These are phyloP conservation scores for Diatrype stigma DNA, from an alignment of 2,329 filamentous ascomycete species.

Conservation along the genomic window DNA sequence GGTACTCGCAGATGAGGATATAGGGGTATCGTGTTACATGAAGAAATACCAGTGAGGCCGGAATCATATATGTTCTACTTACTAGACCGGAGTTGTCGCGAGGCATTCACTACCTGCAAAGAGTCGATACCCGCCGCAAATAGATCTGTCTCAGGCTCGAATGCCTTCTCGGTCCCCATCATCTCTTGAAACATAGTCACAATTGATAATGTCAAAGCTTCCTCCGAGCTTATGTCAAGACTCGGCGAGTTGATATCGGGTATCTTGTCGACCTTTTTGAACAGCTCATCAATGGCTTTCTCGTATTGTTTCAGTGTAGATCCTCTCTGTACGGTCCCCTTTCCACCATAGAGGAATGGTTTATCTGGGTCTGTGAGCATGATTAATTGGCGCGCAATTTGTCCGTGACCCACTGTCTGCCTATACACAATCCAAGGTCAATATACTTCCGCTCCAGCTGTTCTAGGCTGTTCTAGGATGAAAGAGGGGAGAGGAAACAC, in stretches of 20 bases:
- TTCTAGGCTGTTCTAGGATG: too few relatives aligned
- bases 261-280: slow-evolving; percentile 21
- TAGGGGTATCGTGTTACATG: too few relatives aligned
- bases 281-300: slow-evolving; percentile 35
- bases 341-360: slow-evolving; percentile 36
- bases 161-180: neutral
- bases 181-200: slow-evolving; percentile 5
- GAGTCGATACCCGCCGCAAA: slow-evolving; percentile 37
- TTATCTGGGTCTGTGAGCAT: slow-evolving; percentile 30
- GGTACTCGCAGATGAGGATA: too few relatives aligned
- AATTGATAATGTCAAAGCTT: slow-evolving; percentile 20
- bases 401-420: slow-evolving; percentile 36
- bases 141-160: slow-evolving; percentile 29
- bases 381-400: slow-evolving; percentile 33
- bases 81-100: slow-evolving; percentile 3
- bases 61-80: slow-evolving; percentile 9
- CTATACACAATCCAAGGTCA: neutral
- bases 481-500: too few relatives aligned
- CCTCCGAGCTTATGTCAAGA: slow-evolving; percentile 19
- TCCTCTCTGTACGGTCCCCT: slow-evolving; percentile 11
- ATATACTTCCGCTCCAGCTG: too few relatives aligned
- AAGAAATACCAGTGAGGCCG: neutral
- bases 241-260: slow-evolving; percentile 4
- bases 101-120: slow-evolving; percentile 28
- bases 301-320: slow-evolving; percentile 32